phyloP scores from a whole-genome alignment of 495 filamentous ascomycete species.

The Sporormia fimetaria region DNA sequence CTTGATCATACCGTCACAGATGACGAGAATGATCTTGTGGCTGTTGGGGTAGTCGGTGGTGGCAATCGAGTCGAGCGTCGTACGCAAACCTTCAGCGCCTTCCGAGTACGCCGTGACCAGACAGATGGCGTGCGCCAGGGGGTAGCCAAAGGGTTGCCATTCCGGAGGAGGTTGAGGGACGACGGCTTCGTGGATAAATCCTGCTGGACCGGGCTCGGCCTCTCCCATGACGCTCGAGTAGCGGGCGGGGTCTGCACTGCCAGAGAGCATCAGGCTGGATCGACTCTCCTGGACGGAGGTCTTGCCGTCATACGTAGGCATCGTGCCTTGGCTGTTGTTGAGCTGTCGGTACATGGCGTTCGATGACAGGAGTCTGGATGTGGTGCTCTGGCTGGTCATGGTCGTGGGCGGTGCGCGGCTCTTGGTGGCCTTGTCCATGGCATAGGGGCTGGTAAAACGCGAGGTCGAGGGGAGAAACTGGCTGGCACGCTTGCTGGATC shows the following conservation, averaged over 20 bases:
- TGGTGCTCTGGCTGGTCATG: constrained; percentile 88
- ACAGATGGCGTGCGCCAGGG: constrained; percentile 84
- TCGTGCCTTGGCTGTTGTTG: constrained; percentile 55
- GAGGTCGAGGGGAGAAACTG: constrained; percentile 74
- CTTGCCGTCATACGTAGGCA: constrained; percentile 35
- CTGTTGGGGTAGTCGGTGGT: constrained; percentile 98
- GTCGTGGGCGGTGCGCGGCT: constrained; percentile 61
- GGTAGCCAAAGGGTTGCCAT: constrained; percentile 93
- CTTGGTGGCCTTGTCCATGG: constrained; percentile 46
- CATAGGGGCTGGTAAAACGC: constrained; percentile 89
- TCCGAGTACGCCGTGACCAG: constrained; percentile 97
- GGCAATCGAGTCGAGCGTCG: constrained; percentile 90
- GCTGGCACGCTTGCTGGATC: constrained; percentile 69
- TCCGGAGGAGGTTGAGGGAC: constrained; percentile 96
- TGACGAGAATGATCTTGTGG: constrained; percentile 89
- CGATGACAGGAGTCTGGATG: constrained; percentile 58
- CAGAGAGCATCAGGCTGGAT: constrained; percentile 42
- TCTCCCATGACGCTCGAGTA: constrained; percentile 49
- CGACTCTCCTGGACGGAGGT: constrained; percentile 35
- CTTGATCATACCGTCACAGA: constrained; percentile 97
- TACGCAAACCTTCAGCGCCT: constrained; percentile 81
- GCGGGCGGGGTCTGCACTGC: constrained; percentile 33
- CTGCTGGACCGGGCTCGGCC: constrained; percentile 68
- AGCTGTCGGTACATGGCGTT: constrained; percentile 56
- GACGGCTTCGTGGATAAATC: constrained; percentile 89